Base-by-base conservation (phyloP, 768 basidiomycete genomes). In the Rhizopogon vinicolor region DNA sequence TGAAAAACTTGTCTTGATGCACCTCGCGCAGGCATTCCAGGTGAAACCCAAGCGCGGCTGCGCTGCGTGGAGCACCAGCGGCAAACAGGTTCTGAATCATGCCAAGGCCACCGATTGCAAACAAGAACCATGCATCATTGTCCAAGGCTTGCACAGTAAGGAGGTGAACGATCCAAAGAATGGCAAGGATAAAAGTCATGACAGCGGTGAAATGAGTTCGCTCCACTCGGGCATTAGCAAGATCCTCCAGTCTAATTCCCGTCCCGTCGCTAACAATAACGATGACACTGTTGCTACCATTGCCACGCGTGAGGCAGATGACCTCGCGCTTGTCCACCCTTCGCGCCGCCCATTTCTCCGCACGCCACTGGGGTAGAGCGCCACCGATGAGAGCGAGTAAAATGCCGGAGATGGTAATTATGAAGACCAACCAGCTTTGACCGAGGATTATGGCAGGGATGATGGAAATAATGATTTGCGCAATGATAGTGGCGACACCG, bases 321-420 rank as follows among this genome's bases (percentile, higher is more conserved):
- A 64, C 66, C 40, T 41, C 40, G 54, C 64, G 63, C 25, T 64
- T 61, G 28, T 60, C 45, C 13, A 60, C 51, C 25, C 41, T 29
- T 33, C 68, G 62, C 16, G 60, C 61, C 1, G 61, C 63, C 66
- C 68, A 72, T 55, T 68, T 68, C 55, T 71, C 71, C 3, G 54
- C 53, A 22, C 55, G 58, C 69, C 67, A 72, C 44, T 71, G 69
- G 6, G 68, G 69, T 3, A 71, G 59, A 7, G 64, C 62, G 50
- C 61, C 63, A 3, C 49, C 54, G 16, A 52, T 46, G 16, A 66
- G 60, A 4, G 65, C 65, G 16, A 71, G 61, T 2, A 63, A 7
- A n/a, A 59, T 70, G 12, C 71, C 71, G 18, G 52, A 53, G 7
- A 49, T 53, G 13, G 71, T 70, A 52, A 72, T 41, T 48, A 70